Evolutionary conservation across 805 yeast genomes (phyloP), one percentile per base, ranked within the genome.

Genomic region (Blastobotrys attinorum): DNA sequence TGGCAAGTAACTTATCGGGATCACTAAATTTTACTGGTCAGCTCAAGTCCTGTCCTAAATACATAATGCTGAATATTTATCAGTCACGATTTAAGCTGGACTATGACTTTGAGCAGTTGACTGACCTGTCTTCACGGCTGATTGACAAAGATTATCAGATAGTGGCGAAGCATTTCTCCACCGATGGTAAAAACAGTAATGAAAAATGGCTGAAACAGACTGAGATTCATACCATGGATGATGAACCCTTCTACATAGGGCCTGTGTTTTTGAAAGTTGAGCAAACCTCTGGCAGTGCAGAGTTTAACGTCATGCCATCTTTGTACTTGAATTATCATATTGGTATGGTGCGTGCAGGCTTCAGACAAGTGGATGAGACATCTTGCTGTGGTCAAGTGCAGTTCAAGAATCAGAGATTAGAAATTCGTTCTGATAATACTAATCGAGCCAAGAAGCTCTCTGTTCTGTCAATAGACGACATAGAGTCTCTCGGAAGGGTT

Each of bases 221-320:
- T 5, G 21, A 31, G 17, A 13, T 20, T 34, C 8, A 16, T 20
- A 13, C n/a, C n/a, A n/a, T n/a, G n/a, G n/a, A n/a, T n/a, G n/a
- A n/a, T n/a, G n/a, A n/a, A n/a, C n/a, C n/a, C n/a, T n/a, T n/a
- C n/a, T 34, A 16, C 20, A 17, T 34, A 6, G 37, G 37, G 43
- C 42, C 40, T 22, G 10, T 42, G 16, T 42, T 4, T 20, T 8
- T 42, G 3, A 22, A 35, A 4, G 13, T 42, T 15, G 11, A 22
- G 10, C 16, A 22, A 4, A 10, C 32, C 5, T 22, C 36, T 11
- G 21, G 33, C 5, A 13, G 18, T 6, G 13, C 31, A 17, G 33
- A 37, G 25, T 6, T 36, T 8, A 17, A n/a, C 10, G 16, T 42
- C 8, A 27, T 42, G 33, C 45, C 45, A 11, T 42, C 45, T 8